phyloP scores from a whole-genome alignment of 2,329 filamentous ascomycete genomes.

The Penicillium sp. region DNA sequence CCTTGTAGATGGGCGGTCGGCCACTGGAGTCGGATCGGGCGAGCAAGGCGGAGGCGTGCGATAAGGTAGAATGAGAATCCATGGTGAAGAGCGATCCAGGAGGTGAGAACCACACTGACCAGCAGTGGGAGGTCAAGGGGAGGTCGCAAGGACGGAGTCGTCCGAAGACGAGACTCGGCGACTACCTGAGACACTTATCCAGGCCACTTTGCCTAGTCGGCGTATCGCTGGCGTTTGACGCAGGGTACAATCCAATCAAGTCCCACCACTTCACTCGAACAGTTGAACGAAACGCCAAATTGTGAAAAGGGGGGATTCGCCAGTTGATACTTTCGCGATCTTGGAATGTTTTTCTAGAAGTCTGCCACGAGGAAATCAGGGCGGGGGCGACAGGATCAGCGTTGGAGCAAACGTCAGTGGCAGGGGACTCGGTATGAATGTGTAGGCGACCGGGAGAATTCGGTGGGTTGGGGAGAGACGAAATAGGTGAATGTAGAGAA shows the following conservation, averaged over 20 bases:
- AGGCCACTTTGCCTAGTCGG: slow-evolving; percentile 15
- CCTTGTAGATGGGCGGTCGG: slow-evolving; percentile 68
- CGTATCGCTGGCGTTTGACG: too few species aligned
- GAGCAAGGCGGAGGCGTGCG: slow-evolving; percentile 45
- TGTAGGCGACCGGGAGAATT: slow-evolving; percentile 1
- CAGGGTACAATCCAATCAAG: too few species aligned
- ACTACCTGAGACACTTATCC: slow-evolving; percentile 23
- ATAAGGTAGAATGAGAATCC: slow-evolving; percentile 18
- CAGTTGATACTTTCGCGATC: too few species aligned
- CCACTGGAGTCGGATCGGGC: slow-evolving; percentile 42
- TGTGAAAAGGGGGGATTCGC: too few species aligned
- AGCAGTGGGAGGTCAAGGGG: slow-evolving; percentile 19
- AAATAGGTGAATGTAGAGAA: neutral
- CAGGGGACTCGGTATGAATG: neutral
- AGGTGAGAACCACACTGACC: slow-evolving; percentile 45
- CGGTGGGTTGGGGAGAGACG: neutral
- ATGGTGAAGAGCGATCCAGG: slow-evolving; percentile 29
- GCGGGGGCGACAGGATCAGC: slow-evolving; percentile 13
- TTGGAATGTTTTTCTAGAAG: slow-evolving; percentile 20
- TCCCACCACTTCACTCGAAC: too few species aligned
- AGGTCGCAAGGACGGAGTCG: slow-evolving; percentile 19
- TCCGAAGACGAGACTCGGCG: slow-evolving; percentile 24
- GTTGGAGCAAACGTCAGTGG: neutral
- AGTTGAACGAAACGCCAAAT: too few species aligned
- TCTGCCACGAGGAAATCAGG: slow-evolving; percentile 6